Percentiles rank a stretch among this genome's conserved stretches.
These are phyloP conservation scores for Pleurotus tuoliensis DNA, from an alignment of 768 basidiomycete genomes.

Conservation along the genomic window DNA sequence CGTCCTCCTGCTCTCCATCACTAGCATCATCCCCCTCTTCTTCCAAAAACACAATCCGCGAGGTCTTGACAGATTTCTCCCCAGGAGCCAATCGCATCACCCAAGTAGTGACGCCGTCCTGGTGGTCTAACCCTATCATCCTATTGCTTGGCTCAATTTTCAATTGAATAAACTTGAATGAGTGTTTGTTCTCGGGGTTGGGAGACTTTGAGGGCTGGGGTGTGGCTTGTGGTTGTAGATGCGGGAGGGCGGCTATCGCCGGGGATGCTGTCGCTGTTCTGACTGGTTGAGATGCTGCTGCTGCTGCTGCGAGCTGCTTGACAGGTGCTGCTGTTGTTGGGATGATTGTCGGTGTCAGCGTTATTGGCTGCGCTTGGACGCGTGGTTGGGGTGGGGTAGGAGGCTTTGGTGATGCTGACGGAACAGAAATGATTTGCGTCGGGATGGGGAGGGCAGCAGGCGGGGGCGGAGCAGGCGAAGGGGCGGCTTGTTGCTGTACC, in stretches of 20 bases:
- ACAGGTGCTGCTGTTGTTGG: not conserved
- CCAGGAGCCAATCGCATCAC: conserved; percentile 54
- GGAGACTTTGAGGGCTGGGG: not conserved
- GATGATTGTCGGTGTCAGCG: not conserved
- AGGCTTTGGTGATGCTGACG: conserved; percentile 26
- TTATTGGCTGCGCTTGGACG: conserved; percentile 15
- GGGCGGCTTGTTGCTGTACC: conserved; percentile 26
- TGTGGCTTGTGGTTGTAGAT: not conserved
- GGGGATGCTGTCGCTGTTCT: not conserved
- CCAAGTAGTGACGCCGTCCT: conserved; percentile 75
- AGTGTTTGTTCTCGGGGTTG: conserved; percentile 27
- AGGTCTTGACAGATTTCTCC: conserved; percentile 53
- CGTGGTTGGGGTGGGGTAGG: conserved; percentile 32
- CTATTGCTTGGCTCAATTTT: conserved; percentile 58
- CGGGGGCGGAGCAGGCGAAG: conserved; percentile 17
- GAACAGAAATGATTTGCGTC: conserved; percentile 18
- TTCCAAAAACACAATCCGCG: conserved; percentile 53
- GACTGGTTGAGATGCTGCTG: not conserved
- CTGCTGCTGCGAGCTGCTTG: not conserved
- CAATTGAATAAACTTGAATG: conserved; percentile 48
- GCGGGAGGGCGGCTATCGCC: not conserved
- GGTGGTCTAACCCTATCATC: conserved; percentile 53
- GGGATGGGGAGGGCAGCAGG: conserved; percentile 16
- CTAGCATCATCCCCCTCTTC: conserved; percentile 34
- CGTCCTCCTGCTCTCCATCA: conserved; percentile 40